Conservation (phyloP, 768 basidiomycete genomes). For the Scleroderma bovista region DNA sequence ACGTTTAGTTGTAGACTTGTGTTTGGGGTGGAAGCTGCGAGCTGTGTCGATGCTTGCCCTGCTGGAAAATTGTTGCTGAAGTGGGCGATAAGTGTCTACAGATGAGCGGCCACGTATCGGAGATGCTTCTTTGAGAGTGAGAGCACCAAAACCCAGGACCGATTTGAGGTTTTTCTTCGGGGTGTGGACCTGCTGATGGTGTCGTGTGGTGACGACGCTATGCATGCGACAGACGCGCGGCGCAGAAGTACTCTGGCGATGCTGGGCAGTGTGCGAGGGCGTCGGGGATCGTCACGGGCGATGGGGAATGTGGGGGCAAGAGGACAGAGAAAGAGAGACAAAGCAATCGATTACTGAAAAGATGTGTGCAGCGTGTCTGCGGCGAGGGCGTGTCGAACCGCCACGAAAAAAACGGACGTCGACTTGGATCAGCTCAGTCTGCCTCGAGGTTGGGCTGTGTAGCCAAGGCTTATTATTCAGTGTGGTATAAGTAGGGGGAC, state of each 20-base stretch:
- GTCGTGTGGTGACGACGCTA: constrained; percentile 32
- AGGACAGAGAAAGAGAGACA: constrained; percentile 16
- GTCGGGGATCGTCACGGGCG: constrained; percentile 22
- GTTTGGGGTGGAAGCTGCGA: constrained; percentile 30
- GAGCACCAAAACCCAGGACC: constrained; percentile 39
- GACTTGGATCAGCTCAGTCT: neutral
- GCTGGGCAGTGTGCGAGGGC: constrained; percentile 21
- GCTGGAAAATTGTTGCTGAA: constrained; percentile 25
- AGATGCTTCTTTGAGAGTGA: constrained; percentile 33
- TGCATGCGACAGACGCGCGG: constrained; percentile 34
- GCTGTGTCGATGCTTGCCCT: constrained; percentile 43
- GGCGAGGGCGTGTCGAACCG: constrained; percentile 28
- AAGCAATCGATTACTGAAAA: constrained; percentile 29
- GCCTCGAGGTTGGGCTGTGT: neutral
- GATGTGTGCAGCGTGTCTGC: constrained; percentile 25
- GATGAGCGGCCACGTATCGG: constrained; percentile 26
- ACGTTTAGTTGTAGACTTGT: constrained; percentile 32
- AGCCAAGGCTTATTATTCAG: neutral
- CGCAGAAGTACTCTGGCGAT: constrained; percentile 9
- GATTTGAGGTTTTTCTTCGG: constrained; percentile 45
- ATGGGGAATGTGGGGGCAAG: constrained; percentile 13
- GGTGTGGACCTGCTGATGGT: constrained; percentile 25
- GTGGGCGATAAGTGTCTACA: constrained; percentile 20
- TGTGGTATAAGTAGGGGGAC: neutral
- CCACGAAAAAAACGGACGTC: constrained; percentile 20